These are phyloP conservation scores for Lactarius hengduanensis DNA, from an alignment of 768 basidiomycete species.

Conservation along the genomic window DNA sequence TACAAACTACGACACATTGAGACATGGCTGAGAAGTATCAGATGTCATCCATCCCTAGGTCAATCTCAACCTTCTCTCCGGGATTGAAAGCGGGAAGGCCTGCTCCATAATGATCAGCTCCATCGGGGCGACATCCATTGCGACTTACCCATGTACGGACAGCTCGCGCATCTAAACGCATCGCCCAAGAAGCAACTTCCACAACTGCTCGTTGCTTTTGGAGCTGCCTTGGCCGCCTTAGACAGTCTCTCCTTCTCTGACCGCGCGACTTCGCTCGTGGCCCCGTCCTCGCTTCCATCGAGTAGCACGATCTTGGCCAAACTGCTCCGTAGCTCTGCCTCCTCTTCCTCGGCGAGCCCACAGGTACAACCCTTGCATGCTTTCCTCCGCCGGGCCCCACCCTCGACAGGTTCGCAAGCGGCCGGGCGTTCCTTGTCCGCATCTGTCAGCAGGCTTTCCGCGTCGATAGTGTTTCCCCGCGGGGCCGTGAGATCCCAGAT, in stretches of 20 bases:
- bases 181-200: constrained; percentile 98
- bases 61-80: constrained; percentile 95
- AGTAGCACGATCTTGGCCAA: constrained; percentile 64
- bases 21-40: constrained; percentile 33
- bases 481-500: constrained; percentile 81
- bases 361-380: constrained; percentile 98
- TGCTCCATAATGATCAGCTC: constrained; percentile 36
- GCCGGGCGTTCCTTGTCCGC: constrained; percentile 80
- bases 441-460: constrained; percentile 78
- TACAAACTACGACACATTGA: constrained; percentile 1
- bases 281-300: constrained; percentile 60
- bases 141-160: constrained; percentile 84
- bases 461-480: constrained; percentile 72
- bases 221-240: constrained; percentile 64
- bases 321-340: constrained; percentile 59
- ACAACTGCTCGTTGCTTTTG: constrained; percentile 93
- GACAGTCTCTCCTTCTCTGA: constrained; percentile 64
- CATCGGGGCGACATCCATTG: background rate
- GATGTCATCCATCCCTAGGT: constrained; percentile 86
- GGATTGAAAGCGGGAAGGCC: constrained; percentile 98
- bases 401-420: constrained; percentile 63
- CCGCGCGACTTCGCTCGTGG: constrained; percentile 54
- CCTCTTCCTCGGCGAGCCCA: constrained; percentile 92
- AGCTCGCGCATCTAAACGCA: constrained; percentile 94
- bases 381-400: constrained; percentile 67